Evolutionary conservation across 1,139 yeast species (phyloP), one percentile per base, ranked within the genome.

Genomic region (Taiozyma sp.): DNA sequence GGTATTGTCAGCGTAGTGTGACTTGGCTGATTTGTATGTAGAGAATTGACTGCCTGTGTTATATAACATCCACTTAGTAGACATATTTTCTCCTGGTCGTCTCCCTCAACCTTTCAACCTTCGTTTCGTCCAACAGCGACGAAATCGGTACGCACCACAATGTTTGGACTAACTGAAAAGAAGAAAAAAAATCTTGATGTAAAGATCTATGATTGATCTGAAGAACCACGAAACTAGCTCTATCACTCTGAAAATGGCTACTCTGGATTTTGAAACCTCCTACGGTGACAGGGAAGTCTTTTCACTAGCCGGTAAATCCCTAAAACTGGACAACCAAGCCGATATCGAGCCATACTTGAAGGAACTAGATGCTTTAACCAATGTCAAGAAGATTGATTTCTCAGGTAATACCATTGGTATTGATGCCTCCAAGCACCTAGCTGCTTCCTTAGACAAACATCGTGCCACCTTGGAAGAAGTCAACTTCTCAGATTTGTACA

Each of bases 371-470:
- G 68, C 66, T 57, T 64, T 63, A 53, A 63, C 61, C 30, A 66
- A 67, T 50, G 69, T 89, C 54, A 77, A 76, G 48, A 82, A 80
- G 61, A 73, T 91, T 53, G 95, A 88, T 66, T 76, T 93, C 50
- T 85, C 91, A 21, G 99, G 99, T 59, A 93, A 93, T 73, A 91
- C 99, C 43, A 82, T 90, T 57, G 97, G 99, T 51, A 83, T 90
- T 52, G 96, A 83, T 47, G 96, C 97, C 7, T 87, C 96, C 40
- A 76, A 79, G 62, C 79, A 80, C 22, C 71, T 91, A 50, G 88
- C 95, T 46, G 74, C 77, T 49, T 77, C 81, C n/a, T 68, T 89
- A 47, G 63, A 64, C 42, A 58, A 66, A 44, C 66, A 74, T 53
- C 82, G 74, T 57, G 76, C 75, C 49, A 68, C 83, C 43, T 66